Evolutionary conservation across 495 filamentous ascomycete species (phyloP).

Genomic region (Xylaria scruposa): DNA sequence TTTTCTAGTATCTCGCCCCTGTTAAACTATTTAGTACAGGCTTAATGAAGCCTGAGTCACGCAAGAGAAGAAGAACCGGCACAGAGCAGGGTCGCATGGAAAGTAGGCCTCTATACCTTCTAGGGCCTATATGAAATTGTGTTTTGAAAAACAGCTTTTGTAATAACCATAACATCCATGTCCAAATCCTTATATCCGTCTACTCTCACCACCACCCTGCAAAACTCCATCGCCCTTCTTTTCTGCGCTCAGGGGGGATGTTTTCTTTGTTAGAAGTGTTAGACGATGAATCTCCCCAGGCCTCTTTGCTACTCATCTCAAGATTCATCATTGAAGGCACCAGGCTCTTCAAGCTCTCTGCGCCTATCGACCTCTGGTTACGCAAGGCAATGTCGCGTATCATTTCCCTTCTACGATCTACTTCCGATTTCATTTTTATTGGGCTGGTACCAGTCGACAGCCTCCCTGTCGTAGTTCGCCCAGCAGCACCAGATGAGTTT

Average conservation of each 20-base stretch:
- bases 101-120: neutral
- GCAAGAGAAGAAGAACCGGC: neutral
- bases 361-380: conserved; percentile 50
- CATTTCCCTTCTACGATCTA: conserved; percentile 37
- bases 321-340: conserved; percentile 44
- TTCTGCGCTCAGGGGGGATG: conserved; percentile 16
- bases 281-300: conserved; percentile 24
- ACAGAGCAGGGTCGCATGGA: neutral
- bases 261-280: conserved; percentile 33
- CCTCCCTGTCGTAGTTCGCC: conserved; percentile 18
- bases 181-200: conserved; percentile 1
- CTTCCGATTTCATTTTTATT: conserved; percentile 27
- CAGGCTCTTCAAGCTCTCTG: conserved; percentile 51
- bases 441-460: conserved; percentile 13
- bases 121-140: neutral
- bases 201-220: conserved; percentile 32
- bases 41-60: neutral
- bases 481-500: conserved; percentile 28
- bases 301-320: conserved; percentile 19
- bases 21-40: neutral
- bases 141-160: neutral
- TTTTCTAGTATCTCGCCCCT: neutral
- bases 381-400: conserved; percentile 49
- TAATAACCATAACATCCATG: conserved; percentile 2
- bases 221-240: conserved; percentile 38